These are phyloP conservation scores for Multifurca ochricompacta DNA, from an alignment of 768 basidiomycete genomes.

Conservation along the genomic window DNA sequence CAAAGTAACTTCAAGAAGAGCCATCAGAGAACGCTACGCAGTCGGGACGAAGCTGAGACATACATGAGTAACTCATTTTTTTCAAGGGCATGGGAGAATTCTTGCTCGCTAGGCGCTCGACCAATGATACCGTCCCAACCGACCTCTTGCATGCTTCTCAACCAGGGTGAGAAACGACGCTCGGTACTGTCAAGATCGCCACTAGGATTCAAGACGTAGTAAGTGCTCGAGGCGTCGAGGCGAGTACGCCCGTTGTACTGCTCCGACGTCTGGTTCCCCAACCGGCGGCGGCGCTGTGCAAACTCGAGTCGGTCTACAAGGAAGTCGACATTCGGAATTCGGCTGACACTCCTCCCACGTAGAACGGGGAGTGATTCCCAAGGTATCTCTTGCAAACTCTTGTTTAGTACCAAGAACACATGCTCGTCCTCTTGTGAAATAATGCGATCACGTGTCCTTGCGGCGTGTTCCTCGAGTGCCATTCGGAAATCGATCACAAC, in stretches of 20 bases:
- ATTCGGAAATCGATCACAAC: constrained; percentile 78
- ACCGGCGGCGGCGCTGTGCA: constrained; percentile 36
- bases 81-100: constrained; percentile 65
- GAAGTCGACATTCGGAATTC: constrained; percentile 89
- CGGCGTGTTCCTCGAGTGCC: constrained; percentile 65
- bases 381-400: constrained; percentile 79
- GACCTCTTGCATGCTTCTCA: constrained; percentile 54
- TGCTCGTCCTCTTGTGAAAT: constrained; percentile 49
- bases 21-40: constrained; percentile 1
- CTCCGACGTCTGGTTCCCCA: constrained; percentile 22
- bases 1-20: constrained; percentile 68
- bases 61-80: constrained; percentile 85
- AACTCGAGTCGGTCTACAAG: constrained; percentile 73
- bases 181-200: constrained; percentile 85
- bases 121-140: constrained; percentile 87
- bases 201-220: constrained; percentile 86
- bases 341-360: constrained; percentile 77
- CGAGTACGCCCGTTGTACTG: constrained; percentile 37
- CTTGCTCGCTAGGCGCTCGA: constrained; percentile 70
- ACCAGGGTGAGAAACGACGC: constrained; percentile 72
- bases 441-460: constrained; percentile 29
- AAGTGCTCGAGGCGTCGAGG: constrained; percentile 63
- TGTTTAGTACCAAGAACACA: constrained; percentile 83
- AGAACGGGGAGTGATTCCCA: constrained; percentile 94
- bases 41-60: constrained; percentile 29